phyloP scores from a whole-genome alignment of 345 rosid species.

The Eucalyptus regnans region DNA sequence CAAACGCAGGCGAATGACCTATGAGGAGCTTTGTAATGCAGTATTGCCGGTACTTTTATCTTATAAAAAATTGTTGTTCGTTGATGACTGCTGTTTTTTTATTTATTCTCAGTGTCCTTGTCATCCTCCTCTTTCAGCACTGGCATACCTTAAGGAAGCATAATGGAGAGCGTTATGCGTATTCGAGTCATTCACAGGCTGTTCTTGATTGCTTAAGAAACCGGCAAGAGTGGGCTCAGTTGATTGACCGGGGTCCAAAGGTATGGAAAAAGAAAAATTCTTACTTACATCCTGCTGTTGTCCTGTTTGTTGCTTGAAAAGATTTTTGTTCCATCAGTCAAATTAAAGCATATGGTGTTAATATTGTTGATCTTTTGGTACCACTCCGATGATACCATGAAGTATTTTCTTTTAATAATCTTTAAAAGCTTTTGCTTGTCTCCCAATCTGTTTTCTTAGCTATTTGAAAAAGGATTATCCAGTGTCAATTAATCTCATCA shows the following conservation, averaged over 20 bases:
- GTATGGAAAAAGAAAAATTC: constrained; percentile 10
- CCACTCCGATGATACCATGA: not conserved
- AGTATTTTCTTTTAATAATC: not conserved
- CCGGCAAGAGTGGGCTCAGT: constrained; percentile 92
- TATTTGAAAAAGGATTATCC: not conserved
- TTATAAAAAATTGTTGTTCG: not conserved
- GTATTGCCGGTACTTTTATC: constrained; percentile 67
- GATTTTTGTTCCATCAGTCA: not conserved
- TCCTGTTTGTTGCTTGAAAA: not conserved
- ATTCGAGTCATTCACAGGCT: constrained; percentile 96
- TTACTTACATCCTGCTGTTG: not conserved
- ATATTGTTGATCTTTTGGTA: not conserved
- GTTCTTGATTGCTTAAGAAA: constrained; percentile 98
- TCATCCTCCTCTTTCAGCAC: constrained; percentile 44
- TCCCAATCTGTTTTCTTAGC: not conserved
- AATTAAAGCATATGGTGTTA: not conserved
- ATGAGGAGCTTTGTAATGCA: constrained; percentile 90
- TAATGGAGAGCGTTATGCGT: constrained; percentile 97
- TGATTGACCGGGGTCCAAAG: constrained; percentile 99
- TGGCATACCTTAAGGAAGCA: constrained; percentile 98
- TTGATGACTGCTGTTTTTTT: not conserved
- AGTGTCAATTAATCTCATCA: not conserved
- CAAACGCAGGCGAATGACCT: constrained; percentile 88
- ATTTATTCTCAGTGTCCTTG: not conserved
- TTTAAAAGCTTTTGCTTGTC: not conserved